Percentiles rank a stretch among this genome's conserved stretches.
These are phyloP conservation scores for Incumbomyces lentus DNA, from an alignment of 2,329 filamentous ascomycete species.

Conservation along the genomic window DNA sequence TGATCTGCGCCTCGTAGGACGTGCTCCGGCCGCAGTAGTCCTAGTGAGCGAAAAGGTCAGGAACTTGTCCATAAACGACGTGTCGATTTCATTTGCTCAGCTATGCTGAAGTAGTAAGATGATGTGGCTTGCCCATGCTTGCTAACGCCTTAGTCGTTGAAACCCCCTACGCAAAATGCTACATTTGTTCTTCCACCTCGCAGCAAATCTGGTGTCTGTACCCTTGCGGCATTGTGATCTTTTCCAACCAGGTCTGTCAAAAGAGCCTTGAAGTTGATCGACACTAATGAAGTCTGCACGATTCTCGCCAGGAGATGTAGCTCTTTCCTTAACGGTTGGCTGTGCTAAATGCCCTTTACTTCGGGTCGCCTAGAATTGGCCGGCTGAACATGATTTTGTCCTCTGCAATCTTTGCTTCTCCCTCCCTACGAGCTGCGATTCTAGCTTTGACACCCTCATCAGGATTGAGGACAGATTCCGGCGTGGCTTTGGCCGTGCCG, in stretches of 20 bases:
- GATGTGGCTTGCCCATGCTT: too few relatives aligned
- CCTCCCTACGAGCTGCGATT: slow-evolving; percentile 15
- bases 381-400: slow-evolving; percentile 2
- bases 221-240: too few relatives aligned
- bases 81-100: too few relatives aligned
- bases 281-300: too few relatives aligned
- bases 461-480: slow-evolving; percentile 25
- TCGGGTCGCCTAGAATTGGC: not conserved
- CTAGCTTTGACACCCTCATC: slow-evolving; percentile 16
- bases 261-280: too few relatives aligned
- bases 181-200: not conserved
- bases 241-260: too few relatives aligned
- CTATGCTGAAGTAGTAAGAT: too few relatives aligned
- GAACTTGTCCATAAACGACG: not conserved
- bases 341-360: slow-evolving; percentile 2
- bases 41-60: too few relatives aligned
- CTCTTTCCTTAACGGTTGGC: slow-evolving; percentile 17
- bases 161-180: not conserved
- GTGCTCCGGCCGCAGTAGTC: not conserved
- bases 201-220: too few relatives aligned
- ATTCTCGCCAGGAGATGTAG: slow-evolving; percentile 15
- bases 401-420: slow-evolving; percentile 14
- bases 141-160: not conserved
- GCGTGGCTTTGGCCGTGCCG: slow-evolving; percentile 37
- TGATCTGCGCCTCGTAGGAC: not conserved